Base-by-base conservation (phyloP, 1,284 basidiomycete genomes). In the Pisolithus thermaeus region DNA sequence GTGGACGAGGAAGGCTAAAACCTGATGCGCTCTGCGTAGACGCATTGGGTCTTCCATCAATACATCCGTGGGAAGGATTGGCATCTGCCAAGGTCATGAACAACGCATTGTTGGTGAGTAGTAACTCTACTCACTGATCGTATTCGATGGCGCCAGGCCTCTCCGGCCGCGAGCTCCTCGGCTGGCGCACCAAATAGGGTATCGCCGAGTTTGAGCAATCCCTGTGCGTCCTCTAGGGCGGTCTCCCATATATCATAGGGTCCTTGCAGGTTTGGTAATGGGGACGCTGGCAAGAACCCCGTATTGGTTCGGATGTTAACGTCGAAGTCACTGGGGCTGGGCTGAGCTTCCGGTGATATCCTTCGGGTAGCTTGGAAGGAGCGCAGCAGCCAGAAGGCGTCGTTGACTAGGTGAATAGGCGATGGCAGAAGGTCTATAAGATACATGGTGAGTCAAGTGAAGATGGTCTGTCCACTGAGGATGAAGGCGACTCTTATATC, bases 1-100 rank as follows among this genome's bases (percentile, higher is more conserved):
- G 70, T 94, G 90, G 28, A 89, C 79, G 30, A 97, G 78, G 78
- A 89, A 97, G 9, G 93, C 81, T 46, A 98, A 79, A 46, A 97
- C 90, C 61, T 90, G 75, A 69, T 97, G 92, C 2, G 91, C 93
- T 46, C 95, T 81, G 53, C 95, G 85, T 8, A 91, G 76, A 40
- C 76, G 69, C 14, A 82, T 80, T 38, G 80, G 67, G 57, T 87
- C 77, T 30, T 64, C 61, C 22, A 73, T 70, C 27, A 92, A 75
- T 8, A 66, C 60, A 23, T 73, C 70, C 3, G 78, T 80, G 52
- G 79, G 75, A 27, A 94, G 73, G 32, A 84, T 71, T 2, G 86
- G 84, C 75, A 90, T 84, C 87, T 90, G 58, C 50, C 56, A 59
- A 58, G 46, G 16, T 42, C 63, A 60, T 30, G 43, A 49, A 39